A percentile compares a stretch with the other conserved stretches of the same genome.
Conservation (phyloP, 1,284 basidiomycete species). For the Fomitopsis schrenkii region DNA sequence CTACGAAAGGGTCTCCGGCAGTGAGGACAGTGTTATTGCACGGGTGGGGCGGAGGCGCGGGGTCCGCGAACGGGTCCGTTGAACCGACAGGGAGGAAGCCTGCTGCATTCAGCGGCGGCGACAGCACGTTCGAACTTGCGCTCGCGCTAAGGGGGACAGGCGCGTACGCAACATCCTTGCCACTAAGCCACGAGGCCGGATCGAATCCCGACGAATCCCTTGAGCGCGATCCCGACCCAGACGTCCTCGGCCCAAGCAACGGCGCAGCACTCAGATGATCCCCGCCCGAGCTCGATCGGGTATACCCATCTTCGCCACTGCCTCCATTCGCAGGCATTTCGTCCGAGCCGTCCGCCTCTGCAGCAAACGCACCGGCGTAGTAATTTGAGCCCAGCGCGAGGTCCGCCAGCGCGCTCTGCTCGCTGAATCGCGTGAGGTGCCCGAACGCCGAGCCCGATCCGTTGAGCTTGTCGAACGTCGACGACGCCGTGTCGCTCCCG, state of each 20-base stretch:
- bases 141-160: background rate
- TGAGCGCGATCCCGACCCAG: constrained; percentile 9
- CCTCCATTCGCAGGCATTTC: background rate
- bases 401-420: constrained; percentile 6
- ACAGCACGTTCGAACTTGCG: background rate
- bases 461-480: background rate
- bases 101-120: background rate
- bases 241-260: background rate
- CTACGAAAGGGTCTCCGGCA: background rate
- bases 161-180: constrained; percentile 12
- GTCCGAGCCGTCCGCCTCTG: background rate
- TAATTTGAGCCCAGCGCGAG: constrained; percentile 1
- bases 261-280: background rate
- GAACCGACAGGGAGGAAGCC: background rate
- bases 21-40: background rate
- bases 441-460: background rate
- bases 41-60: background rate
- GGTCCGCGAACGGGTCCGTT: background rate
- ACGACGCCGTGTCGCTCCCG: constrained; percentile 2
- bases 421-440: background rate
- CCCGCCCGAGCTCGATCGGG: background rate
- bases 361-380: background rate
- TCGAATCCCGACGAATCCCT: constrained; percentile 10
- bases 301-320: background rate
- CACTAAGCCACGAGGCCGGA: constrained; percentile 23